Percentiles rank a stretch among this genome's conserved stretches.
phyloP scores from a whole-genome alignment of 352 stramenopile genomes.

The Pythium dissimile region DNA sequence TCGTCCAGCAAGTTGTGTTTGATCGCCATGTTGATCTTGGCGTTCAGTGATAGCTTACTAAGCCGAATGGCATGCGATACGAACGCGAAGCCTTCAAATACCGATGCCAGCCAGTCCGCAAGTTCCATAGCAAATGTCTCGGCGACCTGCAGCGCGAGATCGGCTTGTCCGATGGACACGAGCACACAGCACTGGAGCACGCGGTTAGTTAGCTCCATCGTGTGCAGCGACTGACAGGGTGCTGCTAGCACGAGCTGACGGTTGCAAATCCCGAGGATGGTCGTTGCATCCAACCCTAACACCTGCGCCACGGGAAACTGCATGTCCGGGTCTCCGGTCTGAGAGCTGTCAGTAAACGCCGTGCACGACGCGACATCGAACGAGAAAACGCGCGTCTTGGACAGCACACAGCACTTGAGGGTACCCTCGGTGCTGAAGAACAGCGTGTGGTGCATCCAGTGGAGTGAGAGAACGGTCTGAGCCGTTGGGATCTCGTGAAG shows the following conservation, averaged over 20 bases:
- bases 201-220: slow-evolving; percentile 55
- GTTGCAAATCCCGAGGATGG: slow-evolving; percentile 46
- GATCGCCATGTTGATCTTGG: slow-evolving; percentile 68
- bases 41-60: slow-evolving; percentile 28
- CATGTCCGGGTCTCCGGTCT: slow-evolving; percentile 2
- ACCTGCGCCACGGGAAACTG: slow-evolving; percentile 48
- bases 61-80: slow-evolving; percentile 34
- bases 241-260: slow-evolving; percentile 50
- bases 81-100: slow-evolving; percentile 71
- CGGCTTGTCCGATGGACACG: slow-evolving; percentile 44
- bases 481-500: slow-evolving; percentile 56
- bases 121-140: slow-evolving; percentile 36
- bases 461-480: slow-evolving; percentile 34
- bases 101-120: slow-evolving; percentile 46
- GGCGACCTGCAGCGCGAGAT: slow-evolving; percentile 39
- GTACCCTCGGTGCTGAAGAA: slow-evolving; percentile 57
- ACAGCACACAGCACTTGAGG: slow-evolving; percentile 67
- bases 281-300: slow-evolving; percentile 29
- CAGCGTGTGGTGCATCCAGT: slow-evolving; percentile 70
- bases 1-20: slow-evolving; percentile 48
- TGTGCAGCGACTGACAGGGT: slow-evolving; percentile 41
- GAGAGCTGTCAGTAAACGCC: slow-evolving; percentile 5
- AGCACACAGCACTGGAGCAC: slow-evolving; percentile 68
- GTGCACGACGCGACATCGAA: slow-evolving; percentile 54
- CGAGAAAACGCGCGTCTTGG: slow-evolving; percentile 48